Conservation (phyloP, 1,284 basidiomycete genomes). For the Ganoderma multipileum region DNA sequence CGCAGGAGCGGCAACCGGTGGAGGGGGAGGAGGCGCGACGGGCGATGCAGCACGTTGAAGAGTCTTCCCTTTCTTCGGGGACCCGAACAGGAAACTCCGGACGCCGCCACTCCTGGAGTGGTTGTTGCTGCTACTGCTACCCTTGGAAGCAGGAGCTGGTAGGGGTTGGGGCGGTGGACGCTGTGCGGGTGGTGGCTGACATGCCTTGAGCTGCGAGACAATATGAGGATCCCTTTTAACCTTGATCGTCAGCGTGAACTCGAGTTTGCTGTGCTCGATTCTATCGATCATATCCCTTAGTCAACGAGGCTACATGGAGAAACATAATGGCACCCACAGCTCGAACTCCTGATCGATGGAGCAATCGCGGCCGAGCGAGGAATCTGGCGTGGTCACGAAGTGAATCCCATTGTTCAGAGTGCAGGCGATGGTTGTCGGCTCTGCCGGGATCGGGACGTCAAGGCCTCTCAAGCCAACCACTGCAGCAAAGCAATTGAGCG, state of each 20-base stretch:
- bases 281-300: constrained; percentile 45
- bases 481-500: constrained; percentile 40
- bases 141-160: constrained; percentile 54
- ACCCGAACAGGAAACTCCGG: constrained; percentile 75
- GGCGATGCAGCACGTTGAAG: constrained; percentile 37
- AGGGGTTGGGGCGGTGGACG: constrained; percentile 52
- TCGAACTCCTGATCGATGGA: constrained; percentile 94
- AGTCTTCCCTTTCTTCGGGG: constrained; percentile 73
- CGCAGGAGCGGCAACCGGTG: constrained; percentile 29
- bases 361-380: constrained; percentile 65
- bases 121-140: constrained; percentile 32
- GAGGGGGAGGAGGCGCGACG: constrained; percentile 45
- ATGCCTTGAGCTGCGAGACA: constrained; percentile 71
- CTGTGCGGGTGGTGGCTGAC: constrained; percentile 53
- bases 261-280: constrained; percentile 88
- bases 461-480: constrained; percentile 83
- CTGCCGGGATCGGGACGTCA: constrained; percentile 75
- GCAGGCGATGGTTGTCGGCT: constrained; percentile 82
- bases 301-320: background rate
- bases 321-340: constrained; percentile 60
- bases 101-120: constrained; percentile 49
- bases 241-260: constrained; percentile 89
- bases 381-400: constrained; percentile 92
- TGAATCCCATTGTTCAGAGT: constrained; percentile 97
- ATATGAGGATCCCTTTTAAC: constrained; percentile 86